Percentiles rank a stretch among this genome's conserved stretches.
phyloP scores from a whole-genome alignment of 1,139 yeast species.

The Suhomyces chickasaworum region DNA sequence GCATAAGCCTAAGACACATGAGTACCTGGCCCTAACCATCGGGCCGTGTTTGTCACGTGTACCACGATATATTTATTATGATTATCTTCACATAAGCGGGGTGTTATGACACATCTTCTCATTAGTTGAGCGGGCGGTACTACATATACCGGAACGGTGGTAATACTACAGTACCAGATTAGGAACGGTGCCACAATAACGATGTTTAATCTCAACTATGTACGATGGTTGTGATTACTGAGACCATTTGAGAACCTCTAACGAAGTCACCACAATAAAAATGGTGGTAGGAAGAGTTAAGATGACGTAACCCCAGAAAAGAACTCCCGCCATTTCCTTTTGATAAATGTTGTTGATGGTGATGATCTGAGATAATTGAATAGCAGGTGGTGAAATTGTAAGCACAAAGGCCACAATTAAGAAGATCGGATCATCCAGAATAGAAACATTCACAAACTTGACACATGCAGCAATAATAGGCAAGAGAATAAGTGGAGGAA shows the following conservation, averaged over 20 bases:
- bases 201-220: not conserved
- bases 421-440: slow-evolving; percentile 82
- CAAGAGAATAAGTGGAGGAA: slow-evolving; percentile 67
- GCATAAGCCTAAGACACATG: not conserved
- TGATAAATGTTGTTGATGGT: slow-evolving; percentile 77
- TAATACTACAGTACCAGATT: not conserved
- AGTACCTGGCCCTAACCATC: not conserved
- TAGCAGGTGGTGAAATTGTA: slow-evolving; percentile 83
- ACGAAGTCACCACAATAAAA: slow-evolving; percentile 65
- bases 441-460: slow-evolving; percentile 64
- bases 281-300: slow-evolving; percentile 79
- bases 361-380: slow-evolving; percentile 79
- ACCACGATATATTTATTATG: too few species aligned
- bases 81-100: too few species aligned
- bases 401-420: slow-evolving; percentile 73
- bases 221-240: not conserved
- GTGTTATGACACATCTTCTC: too few species aligned
- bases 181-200: not conserved
- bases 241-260: slow-evolving; percentile 64
- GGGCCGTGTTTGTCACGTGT: too few species aligned
- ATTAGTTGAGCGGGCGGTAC: too few species aligned
- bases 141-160: too few species aligned
- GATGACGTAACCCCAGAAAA: slow-evolving; percentile 83
- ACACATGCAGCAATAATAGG: slow-evolving; percentile 71
- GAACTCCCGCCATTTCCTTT: slow-evolving; percentile 82